Percentiles rank a stretch among this genome's conserved stretches.
phyloP scores from a whole-genome alignment of 371 early-diverging fungal genomes.

The Nematocida parisii region DNA sequence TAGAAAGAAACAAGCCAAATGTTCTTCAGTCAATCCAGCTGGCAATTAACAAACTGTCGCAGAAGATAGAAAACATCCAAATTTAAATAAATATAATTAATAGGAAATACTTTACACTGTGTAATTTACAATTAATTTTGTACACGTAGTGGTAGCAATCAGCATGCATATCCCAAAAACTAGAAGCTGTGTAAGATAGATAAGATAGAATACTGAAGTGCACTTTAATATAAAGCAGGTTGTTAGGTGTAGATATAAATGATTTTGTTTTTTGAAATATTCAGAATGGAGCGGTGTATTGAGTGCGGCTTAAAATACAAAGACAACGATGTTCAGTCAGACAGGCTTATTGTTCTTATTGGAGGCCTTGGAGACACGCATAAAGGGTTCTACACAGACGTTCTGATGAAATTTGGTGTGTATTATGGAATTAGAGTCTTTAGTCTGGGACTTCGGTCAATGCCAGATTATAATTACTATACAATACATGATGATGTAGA shows the following conservation, averaged over 20 bases:
- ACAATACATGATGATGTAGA: slow-evolving; percentile 43
- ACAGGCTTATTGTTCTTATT: slow-evolving; percentile 1
- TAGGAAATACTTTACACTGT: too few species aligned
- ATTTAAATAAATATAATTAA: not conserved
- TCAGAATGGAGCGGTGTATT: not conserved
- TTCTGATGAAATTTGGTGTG: slow-evolving; percentile 6
- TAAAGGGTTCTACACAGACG: not conserved
- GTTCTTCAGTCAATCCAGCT: slow-evolving; percentile 29
- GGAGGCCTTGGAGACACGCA: slow-evolving; percentile 36
- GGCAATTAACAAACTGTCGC: slow-evolving; percentile 22
- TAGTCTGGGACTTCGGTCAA: slow-evolving; percentile 24
- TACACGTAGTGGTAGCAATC: too few species aligned
- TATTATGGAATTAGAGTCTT: slow-evolving; percentile 1
- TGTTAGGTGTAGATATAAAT: too few species aligned
- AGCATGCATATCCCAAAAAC: too few species aligned
- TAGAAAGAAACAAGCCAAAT: slow-evolving; percentile 18
- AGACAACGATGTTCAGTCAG: not conserved
- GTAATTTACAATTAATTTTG: too few species aligned
- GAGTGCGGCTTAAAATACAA: slow-evolving; percentile 5
- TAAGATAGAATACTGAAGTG: too few species aligned
- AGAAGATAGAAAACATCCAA: slow-evolving; percentile 28
- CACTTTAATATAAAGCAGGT: too few species aligned
- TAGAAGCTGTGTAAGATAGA: too few species aligned
- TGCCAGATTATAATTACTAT: slow-evolving; percentile 26
- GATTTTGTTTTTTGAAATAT: not conserved